Evolutionary conservation across 2,329 filamentous ascomycete species (phyloP).

Genomic region (Neopestalotiopsis clavispora): DNA sequence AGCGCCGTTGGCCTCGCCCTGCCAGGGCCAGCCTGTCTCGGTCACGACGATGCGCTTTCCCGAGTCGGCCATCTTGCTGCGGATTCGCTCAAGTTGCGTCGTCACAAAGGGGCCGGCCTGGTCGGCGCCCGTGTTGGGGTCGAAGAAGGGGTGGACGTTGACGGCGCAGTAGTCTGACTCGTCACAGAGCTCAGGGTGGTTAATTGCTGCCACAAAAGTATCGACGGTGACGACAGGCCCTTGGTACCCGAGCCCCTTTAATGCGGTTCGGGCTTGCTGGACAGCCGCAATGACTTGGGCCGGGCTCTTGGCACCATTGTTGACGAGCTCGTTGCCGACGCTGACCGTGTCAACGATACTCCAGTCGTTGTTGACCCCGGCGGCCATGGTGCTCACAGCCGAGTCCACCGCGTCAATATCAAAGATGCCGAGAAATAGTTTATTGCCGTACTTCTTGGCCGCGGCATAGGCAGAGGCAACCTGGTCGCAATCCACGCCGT

Average conservation of each 20-base stretch:
- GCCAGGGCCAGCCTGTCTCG: constrained; percentile 83
- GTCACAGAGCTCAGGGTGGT: constrained; percentile 72
- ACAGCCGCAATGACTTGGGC: constrained; percentile 63
- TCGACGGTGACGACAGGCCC: constrained; percentile 83
- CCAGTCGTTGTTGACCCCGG: constrained; percentile 69
- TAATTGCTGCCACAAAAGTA: constrained; percentile 71
- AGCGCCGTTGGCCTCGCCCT: constrained; percentile 66
- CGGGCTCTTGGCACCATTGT: constrained; percentile 60
- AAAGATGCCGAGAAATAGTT: constrained; percentile 78
- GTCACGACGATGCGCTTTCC: constrained; percentile 73
- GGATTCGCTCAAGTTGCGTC: constrained; percentile 54
- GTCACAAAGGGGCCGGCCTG: constrained; percentile 71
- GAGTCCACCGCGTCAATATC: constrained; percentile 59
- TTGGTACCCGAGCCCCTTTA: constrained; percentile 67
- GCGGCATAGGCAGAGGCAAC: constrained; percentile 65
- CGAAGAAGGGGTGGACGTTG: constrained; percentile 87
- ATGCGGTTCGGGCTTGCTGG: constrained; percentile 56
- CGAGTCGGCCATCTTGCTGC: constrained; percentile 43
- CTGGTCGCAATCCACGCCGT: constrained; percentile 81
- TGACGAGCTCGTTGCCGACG: constrained; percentile 83
- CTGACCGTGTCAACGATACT: constrained; percentile 70
- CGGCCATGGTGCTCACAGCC: constrained; percentile 66
- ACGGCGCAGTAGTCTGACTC: constrained; percentile 79
- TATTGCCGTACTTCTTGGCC: constrained; percentile 67
- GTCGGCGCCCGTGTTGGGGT: constrained; percentile 62